phyloP scores from a whole-genome alignment of 768 basidiomycete genomes.

The Kwoniella europaea region DNA sequence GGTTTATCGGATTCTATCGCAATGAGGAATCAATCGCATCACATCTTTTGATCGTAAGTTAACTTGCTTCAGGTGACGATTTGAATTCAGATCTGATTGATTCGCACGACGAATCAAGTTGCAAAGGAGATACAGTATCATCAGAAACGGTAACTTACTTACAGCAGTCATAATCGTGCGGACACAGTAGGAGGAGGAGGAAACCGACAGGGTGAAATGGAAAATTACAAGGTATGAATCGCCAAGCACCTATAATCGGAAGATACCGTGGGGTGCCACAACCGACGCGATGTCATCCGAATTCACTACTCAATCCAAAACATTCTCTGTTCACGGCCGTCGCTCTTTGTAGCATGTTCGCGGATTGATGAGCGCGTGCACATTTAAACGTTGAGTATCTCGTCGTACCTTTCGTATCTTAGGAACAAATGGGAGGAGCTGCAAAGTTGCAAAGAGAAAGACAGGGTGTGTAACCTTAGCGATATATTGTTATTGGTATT shows the following conservation, averaged over 20 bases:
- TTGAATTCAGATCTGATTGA: not conserved
- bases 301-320: not conserved
- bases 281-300: slow-evolving; percentile 9
- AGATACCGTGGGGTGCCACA: slow-evolving; percentile 5
- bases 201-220: not conserved
- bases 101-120: not conserved
- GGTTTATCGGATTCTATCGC: slow-evolving; percentile 19
- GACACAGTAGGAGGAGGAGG: not conserved
- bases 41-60: not conserved
- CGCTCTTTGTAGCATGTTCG: not conserved
- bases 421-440: not conserved
- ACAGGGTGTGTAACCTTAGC: not conserved
- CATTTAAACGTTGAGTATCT: not conserved
- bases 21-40: slow-evolving; percentile 15
- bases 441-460: not conserved
- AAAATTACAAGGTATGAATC: not conserved
- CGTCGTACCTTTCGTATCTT: not conserved
- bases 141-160: not conserved
- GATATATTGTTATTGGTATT: not conserved
- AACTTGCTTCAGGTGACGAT: not conserved
- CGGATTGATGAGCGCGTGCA: not conserved
- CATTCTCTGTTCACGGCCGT: not conserved
- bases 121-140: not conserved
- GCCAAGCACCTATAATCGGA: not conserved
- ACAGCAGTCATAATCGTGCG: not conserved